Evolutionary conservation across 2,329 filamentous ascomycete genomes (phyloP), one percentile per base, ranked within the genome.

Genomic region (Clarireedia paspali): DNA sequence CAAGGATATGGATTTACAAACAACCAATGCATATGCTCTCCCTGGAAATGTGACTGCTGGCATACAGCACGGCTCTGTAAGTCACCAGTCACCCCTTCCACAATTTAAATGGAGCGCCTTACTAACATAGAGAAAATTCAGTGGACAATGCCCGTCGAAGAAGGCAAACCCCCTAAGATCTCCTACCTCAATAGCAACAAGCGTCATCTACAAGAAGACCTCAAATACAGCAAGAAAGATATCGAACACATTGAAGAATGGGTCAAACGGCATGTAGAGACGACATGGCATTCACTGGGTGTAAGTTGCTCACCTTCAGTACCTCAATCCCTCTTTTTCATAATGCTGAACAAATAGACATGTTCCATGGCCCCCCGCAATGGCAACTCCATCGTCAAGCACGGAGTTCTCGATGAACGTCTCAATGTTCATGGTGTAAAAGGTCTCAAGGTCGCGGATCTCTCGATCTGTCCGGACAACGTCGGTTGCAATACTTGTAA

Each of bases 21-120:
- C 87, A 1, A 91, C 88, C 17, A 89, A 91, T 59, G 77, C 79
- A 24, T 91, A 91, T 59, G 88, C 87, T 1, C 83, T 89, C 0
- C 81, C 85, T 0, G 42, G 66, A 65, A 42, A 63, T 60, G 7
- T 68, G 67, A 23, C 74, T 73, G 59, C 78, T 72, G 17, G 62
- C 61, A 47, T 81, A 74, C 66, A 68, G 72, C 2, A 63, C 67
- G 6, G 69, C 82, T 80, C 82, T 63, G 53, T 56, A 56, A 52
- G 53, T 52, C 4, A 2, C 1, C 36, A 52, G 53, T 52, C 4
- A 2, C 1, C 36, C 23, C 14, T 30, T 26, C 6, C 7, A 39
- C 38, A 17, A 34, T 9, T 4, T 9, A 34, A 34, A 14, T 42
- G 17, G 39, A 42, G 39, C 15, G 7, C 39, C 7, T 20, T 5